Evolutionary conservation across 495 filamentous ascomycete species (phyloP).

Genomic region (Clohesyomyces aquaticus): DNA sequence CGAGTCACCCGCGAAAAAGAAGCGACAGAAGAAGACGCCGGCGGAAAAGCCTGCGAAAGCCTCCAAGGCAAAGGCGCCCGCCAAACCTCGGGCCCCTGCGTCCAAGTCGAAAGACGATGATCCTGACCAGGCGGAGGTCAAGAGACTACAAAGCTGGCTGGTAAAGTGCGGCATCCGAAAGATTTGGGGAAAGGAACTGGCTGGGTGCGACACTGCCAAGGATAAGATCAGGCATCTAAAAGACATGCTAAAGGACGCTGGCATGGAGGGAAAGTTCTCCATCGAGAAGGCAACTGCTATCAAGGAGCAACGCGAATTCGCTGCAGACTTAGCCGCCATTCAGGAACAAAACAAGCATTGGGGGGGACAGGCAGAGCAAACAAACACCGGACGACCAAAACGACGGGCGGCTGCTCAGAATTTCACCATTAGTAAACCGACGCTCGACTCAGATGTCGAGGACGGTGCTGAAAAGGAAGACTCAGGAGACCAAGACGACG

Average conservation of each 20-base stretch:
- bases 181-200: conserved; percentile 83
- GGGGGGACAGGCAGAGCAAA: conserved; percentile 68
- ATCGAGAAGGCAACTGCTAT: conserved; percentile 81
- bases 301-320: conserved; percentile 79
- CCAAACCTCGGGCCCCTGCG: conserved; percentile 34
- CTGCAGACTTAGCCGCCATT: conserved; percentile 79
- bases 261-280: conserved; percentile 87
- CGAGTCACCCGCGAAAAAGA: conserved; percentile 63
- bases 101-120: conserved; percentile 55
- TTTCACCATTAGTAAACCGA: not conserved
- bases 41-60: conserved; percentile 38
- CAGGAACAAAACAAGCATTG: conserved; percentile 76
- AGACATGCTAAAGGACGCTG: conserved; percentile 72
- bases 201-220: conserved; percentile 70
- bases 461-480: conserved; percentile 2
- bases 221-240: conserved; percentile 85
- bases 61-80: conserved; percentile 29
- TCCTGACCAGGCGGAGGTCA: conserved; percentile 79
- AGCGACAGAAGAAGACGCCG: conserved; percentile 50
- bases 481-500: not conserved
- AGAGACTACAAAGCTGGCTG: conserved; percentile 84
- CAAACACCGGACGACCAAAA: conserved; percentile 46
- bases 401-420: conserved; percentile 25
- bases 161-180: conserved; percentile 93
- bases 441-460: too few species aligned